Evolutionary conservation across 2,329 filamentous ascomycete genomes (phyloP).

Genomic region (Hypoxylon sp.): DNA sequence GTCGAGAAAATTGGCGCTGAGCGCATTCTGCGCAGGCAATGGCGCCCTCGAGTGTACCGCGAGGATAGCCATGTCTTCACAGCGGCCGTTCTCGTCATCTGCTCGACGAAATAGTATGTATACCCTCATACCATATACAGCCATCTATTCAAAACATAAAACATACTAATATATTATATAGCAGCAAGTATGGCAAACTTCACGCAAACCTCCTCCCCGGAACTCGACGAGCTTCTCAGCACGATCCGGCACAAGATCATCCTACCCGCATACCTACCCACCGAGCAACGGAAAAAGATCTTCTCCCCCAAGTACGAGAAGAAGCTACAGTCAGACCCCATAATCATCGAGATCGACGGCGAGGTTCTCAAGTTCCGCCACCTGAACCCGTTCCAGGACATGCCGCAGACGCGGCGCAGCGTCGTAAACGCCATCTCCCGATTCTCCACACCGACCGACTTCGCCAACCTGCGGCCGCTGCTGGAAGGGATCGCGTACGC

Average conservation of each 20-base stretch:
- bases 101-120: conserved; percentile 49
- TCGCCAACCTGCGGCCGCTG: conserved; percentile 66
- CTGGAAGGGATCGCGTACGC: conserved; percentile 66
- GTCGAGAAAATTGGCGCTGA: conserved; percentile 49
- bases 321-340: conserved; percentile 67
- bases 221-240: conserved; percentile 68
- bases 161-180: conserved; percentile 15
- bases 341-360: conserved; percentile 71
- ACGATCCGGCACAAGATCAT: conserved; percentile 71
- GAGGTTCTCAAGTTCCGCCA: conserved; percentile 67
- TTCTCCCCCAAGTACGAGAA: conserved; percentile 63
- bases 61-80: conserved; percentile 44
- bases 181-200: conserved; percentile 61
- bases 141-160: neutral
- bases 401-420: conserved; percentile 61
- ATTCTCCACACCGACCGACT: conserved; percentile 67
- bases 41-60: conserved; percentile 47
- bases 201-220: conserved; percentile 64
- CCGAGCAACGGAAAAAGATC: conserved; percentile 67
- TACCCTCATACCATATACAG: neutral
- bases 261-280: conserved; percentile 71
- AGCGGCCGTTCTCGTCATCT: conserved; percentile 51
- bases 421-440: conserved; percentile 57
- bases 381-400: conserved; percentile 59
- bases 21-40: conserved; percentile 49